Evolutionary conservation across 1,284 basidiomycete species (phyloP).

Genomic region (Caloboletus firmus): DNA sequence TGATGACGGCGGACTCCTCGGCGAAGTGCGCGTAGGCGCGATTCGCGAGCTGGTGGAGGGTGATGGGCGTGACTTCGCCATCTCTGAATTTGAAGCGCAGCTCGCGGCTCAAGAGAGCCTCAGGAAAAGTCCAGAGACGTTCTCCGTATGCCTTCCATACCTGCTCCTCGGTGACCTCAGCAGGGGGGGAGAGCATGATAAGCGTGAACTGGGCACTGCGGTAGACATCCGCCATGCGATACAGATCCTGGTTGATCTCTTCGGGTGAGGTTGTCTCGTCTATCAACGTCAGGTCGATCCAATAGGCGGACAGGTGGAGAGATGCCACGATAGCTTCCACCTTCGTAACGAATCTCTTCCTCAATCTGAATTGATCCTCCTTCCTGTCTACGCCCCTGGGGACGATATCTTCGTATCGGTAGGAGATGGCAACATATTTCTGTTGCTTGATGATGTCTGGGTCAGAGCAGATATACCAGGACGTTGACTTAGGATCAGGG

Average conservation of each 20-base stretch:
- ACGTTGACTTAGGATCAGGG: background rate
- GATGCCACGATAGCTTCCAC: slow-evolving; percentile 12
- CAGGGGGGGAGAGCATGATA: slow-evolving; percentile 18
- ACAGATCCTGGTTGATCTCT: slow-evolving; percentile 23
- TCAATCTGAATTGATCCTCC: accelerated
- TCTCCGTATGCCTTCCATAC: slow-evolving; percentile 25
- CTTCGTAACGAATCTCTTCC: slow-evolving; percentile 5
- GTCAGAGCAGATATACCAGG: slow-evolving; percentile 12
- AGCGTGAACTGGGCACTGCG: slow-evolving; percentile 28
- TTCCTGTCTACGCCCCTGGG: background rate
- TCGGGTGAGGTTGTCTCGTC: background rate
- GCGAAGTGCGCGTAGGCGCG: slow-evolving; percentile 18
- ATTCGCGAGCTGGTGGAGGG: slow-evolving; percentile 28
- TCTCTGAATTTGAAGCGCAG: slow-evolving; percentile 19
- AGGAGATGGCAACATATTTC: slow-evolving; percentile 27
- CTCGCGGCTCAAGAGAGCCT: slow-evolving; percentile 23
- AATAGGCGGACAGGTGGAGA: slow-evolving; percentile 22
- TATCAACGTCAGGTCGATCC: slow-evolving; percentile 24
- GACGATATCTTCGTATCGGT: slow-evolving; percentile 16
- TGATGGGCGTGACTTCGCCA: slow-evolving; percentile 17
- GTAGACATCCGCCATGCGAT: slow-evolving; percentile 34
- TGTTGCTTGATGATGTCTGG: slow-evolving; percentile 9
- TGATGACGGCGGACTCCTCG: slow-evolving; percentile 28
- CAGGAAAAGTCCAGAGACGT: slow-evolving; percentile 33
- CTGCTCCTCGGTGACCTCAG: background rate